Evolutionary conservation across 495 filamentous ascomycete species (phyloP), one percentile per base, ranked within the genome.

Genomic region (Trichocladium antarcticum): DNA sequence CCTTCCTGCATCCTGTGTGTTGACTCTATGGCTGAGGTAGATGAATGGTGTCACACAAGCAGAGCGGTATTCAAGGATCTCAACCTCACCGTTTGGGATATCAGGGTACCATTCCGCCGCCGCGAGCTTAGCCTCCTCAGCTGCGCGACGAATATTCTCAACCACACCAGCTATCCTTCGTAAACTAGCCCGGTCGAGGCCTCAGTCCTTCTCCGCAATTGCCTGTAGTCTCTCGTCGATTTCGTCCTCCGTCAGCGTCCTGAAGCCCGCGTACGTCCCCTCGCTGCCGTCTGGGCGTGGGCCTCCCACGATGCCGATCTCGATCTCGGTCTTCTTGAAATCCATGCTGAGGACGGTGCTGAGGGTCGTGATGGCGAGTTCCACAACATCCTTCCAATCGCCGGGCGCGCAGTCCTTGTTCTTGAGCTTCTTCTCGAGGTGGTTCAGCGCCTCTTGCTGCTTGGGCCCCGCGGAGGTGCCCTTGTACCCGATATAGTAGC

Each of bases 351-450:
- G 78, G 44, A 98, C 89, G 44, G 83, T 92, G 76, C 90, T 95
- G 64, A 98, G 68, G 10, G 92, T 85, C 14, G 87, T 82, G 69
- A 98, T 97, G 35, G 84, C 92, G 52, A 96, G 75, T 71, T 98
- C 92, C 47, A 98, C 90, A 31, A 98, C 92, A 50, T 97, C 92
- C 71, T 96, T 85, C 93, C 93, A 97, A 68, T 72, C 83, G 50
- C 92, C 92, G 7, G 87, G 81, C 24, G 92, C 92, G 60, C 77
- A 77, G 67, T 97, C 89, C 83, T 94, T 95, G 81, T 94, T 95
- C 80, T 97, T 97, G 71, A 98, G 81, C 78, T 95, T 96, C 84
- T 96, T 96, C 79, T 98, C 92, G 44, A 98, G 74, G 62, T 89
- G 83, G 65, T 97, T 98, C 62, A 95, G 79, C 55, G 92, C 92